A percentile compares a stretch with the other conserved stretches of the same genome.
phyloP scores from a whole-genome alignment of 2,329 filamentous ascomycete species.

The Arachnopeziza araneosa region DNA sequence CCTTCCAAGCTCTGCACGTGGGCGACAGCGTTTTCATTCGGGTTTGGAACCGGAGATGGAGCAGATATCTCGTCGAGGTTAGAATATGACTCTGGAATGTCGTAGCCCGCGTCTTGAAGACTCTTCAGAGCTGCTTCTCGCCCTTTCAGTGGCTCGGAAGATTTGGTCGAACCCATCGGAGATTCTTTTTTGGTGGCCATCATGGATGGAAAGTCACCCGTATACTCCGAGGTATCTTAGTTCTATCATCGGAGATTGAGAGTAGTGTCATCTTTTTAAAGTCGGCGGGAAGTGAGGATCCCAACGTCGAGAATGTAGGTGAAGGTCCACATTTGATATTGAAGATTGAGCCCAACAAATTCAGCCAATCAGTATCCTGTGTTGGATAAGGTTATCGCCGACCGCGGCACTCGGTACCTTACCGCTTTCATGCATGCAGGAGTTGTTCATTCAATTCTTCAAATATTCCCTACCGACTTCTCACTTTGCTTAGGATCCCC shows the following conservation, averaged over 20 bases:
- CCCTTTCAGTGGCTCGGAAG: not conserved
- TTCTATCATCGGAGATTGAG: not conserved
- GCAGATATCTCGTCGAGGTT: constrained; percentile 38
- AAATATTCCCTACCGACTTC: not conserved
- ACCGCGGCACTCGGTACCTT: too few relatives aligned
- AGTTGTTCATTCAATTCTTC: too few relatives aligned
- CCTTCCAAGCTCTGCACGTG: constrained; percentile 35
- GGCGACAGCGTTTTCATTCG: constrained; percentile 31
- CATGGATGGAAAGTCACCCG: not conserved
- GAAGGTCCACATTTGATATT: too few relatives aligned
- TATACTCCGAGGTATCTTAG: not conserved
- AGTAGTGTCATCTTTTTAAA: not conserved
- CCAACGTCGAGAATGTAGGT: too few relatives aligned
- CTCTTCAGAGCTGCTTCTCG: not conserved
- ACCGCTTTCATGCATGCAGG: too few relatives aligned
- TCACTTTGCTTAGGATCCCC: too few relatives aligned
- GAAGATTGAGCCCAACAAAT: too few relatives aligned
- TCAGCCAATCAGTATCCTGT: too few relatives aligned
- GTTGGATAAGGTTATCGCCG: too few relatives aligned
- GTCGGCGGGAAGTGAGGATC: not conserved
- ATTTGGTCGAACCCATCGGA: not conserved
- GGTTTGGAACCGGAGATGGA: constrained; percentile 39
- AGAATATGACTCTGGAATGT: constrained; percentile 34
- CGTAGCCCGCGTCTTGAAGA: constrained; percentile 24
- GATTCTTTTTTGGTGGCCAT: not conserved